Conservation (phyloP, 805 yeast genomes). For the Lipomyces starkeyi region DNA sequence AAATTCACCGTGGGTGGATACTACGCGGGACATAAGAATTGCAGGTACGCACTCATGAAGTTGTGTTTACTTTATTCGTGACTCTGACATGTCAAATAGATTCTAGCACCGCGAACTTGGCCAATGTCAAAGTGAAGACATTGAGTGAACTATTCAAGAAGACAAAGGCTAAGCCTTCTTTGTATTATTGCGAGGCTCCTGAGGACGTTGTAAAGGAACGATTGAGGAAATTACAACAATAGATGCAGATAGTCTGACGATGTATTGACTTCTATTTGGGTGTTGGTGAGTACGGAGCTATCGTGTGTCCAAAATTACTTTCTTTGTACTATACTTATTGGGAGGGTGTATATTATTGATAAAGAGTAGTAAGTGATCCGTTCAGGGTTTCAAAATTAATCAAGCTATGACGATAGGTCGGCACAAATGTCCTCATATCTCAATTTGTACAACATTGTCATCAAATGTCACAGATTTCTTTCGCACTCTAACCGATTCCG, state of each 20-base stretch:
- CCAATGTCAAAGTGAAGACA: background rate
- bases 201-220: slow-evolving; percentile 20
- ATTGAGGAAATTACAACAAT: slow-evolving; percentile 1
- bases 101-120: background rate
- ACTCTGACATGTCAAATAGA: background rate
- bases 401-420: background rate
- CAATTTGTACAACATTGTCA: slow-evolving; percentile 29
- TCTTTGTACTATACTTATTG: background rate
- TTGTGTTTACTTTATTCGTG: background rate
- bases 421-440: slow-evolving; percentile 14
- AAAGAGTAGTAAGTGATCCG: background rate
- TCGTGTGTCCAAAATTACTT: background rate
- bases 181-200: slow-evolving; percentile 31
- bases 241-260: background rate
- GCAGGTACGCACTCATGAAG: background rate
- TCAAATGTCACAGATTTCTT: slow-evolving; percentile 33
- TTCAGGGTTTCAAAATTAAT: background rate
- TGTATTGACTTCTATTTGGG: background rate
- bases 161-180: slow-evolving; percentile 23
- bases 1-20: background rate
- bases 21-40: background rate
- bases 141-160: background rate
- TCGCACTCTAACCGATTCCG: slow-evolving; percentile 17
- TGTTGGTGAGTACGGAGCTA: background rate
- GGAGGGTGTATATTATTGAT: background rate